Conservation (phyloP, 805 yeast species). For the Cyberlindnera petersonii region DNA sequence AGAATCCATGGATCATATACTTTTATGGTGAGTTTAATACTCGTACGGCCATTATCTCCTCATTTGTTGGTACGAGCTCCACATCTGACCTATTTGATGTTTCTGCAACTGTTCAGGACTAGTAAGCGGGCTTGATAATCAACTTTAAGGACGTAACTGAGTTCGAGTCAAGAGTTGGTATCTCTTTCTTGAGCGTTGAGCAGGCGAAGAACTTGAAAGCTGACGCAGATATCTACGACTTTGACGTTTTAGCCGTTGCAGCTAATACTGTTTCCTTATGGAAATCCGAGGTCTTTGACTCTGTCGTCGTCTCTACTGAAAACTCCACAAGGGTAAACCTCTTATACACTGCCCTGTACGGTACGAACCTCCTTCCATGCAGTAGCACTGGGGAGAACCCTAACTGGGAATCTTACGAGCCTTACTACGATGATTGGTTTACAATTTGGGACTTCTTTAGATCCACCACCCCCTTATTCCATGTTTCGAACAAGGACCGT, state of each 20-base stretch:
- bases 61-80: conserved; percentile 14
- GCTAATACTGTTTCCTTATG: background rate
- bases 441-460: conserved; percentile 39
- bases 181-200: conserved; percentile 30
- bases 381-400: conserved; percentile 28
- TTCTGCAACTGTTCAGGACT: conserved; percentile 12
- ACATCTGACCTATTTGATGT: background rate
- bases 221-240: conserved; percentile 21
- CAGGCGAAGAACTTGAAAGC: conserved; percentile 29
- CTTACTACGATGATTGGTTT: conserved; percentile 36
- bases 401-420: conserved; percentile 25
- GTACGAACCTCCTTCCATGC: conserved; percentile 10
- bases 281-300: conserved; percentile 8
- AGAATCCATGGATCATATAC: conserved; percentile 29
- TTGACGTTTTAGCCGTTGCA: background rate
- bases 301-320: conserved; percentile 4
- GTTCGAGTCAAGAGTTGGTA: conserved; percentile 25
- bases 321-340: conserved; percentile 6
- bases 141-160: conserved; percentile 14
- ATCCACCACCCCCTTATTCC: conserved; percentile 31
- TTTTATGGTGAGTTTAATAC: conserved; percentile 31
- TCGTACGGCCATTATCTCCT: conserved; percentile 14
- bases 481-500: conserved; percentile 29
- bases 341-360: conserved; percentile 10
- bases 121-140: conserved; percentile 28